Base-by-base conservation (phyloP, 495 filamentous ascomycete genomes). In the Trichoderma parareesei region DNA sequence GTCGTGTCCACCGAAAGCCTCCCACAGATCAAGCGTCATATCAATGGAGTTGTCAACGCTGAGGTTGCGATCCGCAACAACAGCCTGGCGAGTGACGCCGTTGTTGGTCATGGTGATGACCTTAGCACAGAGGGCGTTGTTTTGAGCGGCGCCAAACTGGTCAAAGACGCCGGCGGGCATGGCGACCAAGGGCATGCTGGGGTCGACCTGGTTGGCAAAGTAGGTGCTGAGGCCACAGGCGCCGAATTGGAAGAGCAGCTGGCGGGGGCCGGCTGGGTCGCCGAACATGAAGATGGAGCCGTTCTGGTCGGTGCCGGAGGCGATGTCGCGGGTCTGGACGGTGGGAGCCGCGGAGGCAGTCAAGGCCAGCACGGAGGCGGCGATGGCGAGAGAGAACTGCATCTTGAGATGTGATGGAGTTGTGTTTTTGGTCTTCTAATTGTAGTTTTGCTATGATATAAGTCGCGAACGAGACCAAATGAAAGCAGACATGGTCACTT, bases 351-450 rank as follows among this genome's bases (percentile, higher is more conserved):
- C 53, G 37, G 53, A 57, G 53, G 53, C 20, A 10, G 53, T 57
- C 5, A 37, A 14, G 9, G 53, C 53, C 53, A 57, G 27, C 53
- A 57, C 53, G 16, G 18, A 57, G 27, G 53, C 18, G 53, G 53
- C 53, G 53, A 57, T 37, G 53, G 53, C 16, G 53, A 57, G 53
- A 14, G 53, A 57, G 53, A 57, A 37, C 53, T 57, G 53, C 53
- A 57, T 57, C 14, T 37, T 57, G 53, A 57, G 18, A 8, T 4
- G 5, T 8, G 53, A 11, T 57, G 11, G 40, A 41, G 40, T 57
- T 33, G 27, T 57, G 37, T 57, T 14, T 0, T 57, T 57, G n/a
- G n/a, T 20, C n/a, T 55, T 33, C 5, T 2, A 27, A 18, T 18
- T 33, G n/a, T 33, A 20, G 48, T 55, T 10, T 55, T 33, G n/a